These are phyloP conservation scores for Stagonosporopsis rhizophila DNA, from an alignment of 2,329 filamentous ascomycete species.

Conservation along the genomic window DNA sequence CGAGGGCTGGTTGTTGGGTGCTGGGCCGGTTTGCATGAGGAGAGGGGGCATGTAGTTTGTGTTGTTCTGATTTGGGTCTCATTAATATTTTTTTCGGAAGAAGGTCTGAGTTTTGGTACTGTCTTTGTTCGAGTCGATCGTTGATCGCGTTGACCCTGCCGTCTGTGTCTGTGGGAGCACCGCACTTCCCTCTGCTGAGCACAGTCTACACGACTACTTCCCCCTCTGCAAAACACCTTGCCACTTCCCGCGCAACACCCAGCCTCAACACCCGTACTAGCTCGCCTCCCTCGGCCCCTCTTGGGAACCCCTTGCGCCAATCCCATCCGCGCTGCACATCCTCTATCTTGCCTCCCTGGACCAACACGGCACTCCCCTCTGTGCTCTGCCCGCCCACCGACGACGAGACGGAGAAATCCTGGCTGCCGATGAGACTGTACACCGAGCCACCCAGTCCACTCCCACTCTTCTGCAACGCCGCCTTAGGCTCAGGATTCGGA, in stretches of 20 bases:
- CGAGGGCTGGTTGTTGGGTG: no score
- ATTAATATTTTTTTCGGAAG: no score
- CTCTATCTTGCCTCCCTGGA: conserved; percentile 37
- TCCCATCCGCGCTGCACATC: conserved; percentile 71
- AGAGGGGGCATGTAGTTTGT: no score
- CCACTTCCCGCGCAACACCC: conserved; percentile 77
- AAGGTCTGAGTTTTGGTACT: no score
- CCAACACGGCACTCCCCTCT: conserved; percentile 59
- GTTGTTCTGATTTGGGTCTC: no score
- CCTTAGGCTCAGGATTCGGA: conserved; percentile 21
- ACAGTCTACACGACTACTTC: conserved; percentile 58
- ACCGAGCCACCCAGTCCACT: conserved; percentile 61
- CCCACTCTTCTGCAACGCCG: conserved; percentile 65
- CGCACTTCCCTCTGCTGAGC: no score
- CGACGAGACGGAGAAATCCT: conserved; percentile 60
- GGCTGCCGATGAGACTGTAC: conserved; percentile 76
- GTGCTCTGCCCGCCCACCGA: conserved; percentile 31
- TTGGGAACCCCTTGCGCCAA: conserved; percentile 68
- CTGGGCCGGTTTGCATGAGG: no score
- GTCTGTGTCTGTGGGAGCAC: no score
- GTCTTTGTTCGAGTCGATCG: no score
- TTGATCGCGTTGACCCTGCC: no score
- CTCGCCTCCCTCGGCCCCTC: conserved; percentile 68
- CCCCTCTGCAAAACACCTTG: conserved; percentile 71
- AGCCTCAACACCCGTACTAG: conserved; percentile 76